Conservation (phyloP, 345 rosid genomes). For the Rubroshorea leprosula region DNA sequence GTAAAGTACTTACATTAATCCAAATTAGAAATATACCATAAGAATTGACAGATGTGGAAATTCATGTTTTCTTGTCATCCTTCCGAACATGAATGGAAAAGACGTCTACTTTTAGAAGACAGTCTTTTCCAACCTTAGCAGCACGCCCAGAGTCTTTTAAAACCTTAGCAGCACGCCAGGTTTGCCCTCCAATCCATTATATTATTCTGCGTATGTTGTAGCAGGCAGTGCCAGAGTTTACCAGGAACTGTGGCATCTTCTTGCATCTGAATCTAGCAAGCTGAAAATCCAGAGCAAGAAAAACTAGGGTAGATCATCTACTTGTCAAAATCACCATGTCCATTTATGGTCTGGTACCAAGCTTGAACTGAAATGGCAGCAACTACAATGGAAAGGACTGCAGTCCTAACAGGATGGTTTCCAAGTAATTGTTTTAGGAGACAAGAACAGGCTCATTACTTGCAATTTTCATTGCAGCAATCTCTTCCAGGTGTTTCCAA, state of each 20-base stretch:
- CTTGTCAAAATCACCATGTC: constrained; percentile 14
- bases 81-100: constrained; percentile 16
- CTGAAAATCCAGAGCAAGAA: constrained; percentile 8
- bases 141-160: background rate
- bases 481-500: constrained; percentile 71
- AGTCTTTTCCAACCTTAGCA: background rate
- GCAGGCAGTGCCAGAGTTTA: background rate
- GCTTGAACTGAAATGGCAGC: background rate
- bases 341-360: background rate
- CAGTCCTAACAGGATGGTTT: constrained; percentile 31
- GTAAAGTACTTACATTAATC: constrained; percentile 10
- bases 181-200: constrained; percentile 12
- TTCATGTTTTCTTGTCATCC: constrained; percentile 7
- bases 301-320: constrained; percentile 3
- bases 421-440: constrained; percentile 22
- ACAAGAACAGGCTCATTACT: constrained; percentile 42
- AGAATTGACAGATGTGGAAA: constrained; percentile 9
- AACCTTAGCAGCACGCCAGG: background rate
- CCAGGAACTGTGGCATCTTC: background rate
- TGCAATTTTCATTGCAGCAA: constrained; percentile 54
- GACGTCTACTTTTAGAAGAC: constrained; percentile 7
- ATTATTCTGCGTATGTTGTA: background rate
- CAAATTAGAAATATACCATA: background rate
- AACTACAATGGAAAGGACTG: background rate
- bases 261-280: background rate